Evolutionary conservation across 2,329 filamentous ascomycete genomes (phyloP).

Genomic region (Fusarium anthophilum): DNA sequence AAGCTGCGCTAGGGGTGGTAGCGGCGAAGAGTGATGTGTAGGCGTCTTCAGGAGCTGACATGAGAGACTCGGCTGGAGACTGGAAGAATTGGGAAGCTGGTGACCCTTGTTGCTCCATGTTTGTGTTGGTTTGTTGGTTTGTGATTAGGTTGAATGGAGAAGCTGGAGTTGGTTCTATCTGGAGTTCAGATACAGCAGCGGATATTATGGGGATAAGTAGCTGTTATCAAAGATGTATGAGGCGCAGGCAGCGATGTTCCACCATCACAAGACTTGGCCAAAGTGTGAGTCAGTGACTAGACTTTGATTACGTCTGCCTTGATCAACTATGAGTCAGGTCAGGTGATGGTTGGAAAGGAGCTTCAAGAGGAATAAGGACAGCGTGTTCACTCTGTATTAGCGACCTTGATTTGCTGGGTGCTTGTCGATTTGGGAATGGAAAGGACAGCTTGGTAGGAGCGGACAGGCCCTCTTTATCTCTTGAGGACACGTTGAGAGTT

Average conservation of each 20-base stretch:
- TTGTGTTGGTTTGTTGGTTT: too few relatives aligned
- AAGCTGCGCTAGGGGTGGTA: slow-evolving; percentile 44
- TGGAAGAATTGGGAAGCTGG: slow-evolving; percentile 62
- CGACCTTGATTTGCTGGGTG: slow-evolving; percentile 23
- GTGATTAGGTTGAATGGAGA: slow-evolving; percentile 16
- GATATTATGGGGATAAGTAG: slow-evolving; percentile 10
- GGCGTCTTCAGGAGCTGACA: slow-evolving; percentile 60
- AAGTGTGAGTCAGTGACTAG: slow-evolving; percentile 40
- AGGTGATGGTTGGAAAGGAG: slow-evolving; percentile 21
- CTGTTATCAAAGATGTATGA: slow-evolving; percentile 4
- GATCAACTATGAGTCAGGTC: slow-evolving; percentile 40
- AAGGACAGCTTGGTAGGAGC: slow-evolving; percentile 31
- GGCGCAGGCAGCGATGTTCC: slow-evolving; percentile 26
- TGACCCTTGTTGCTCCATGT: slow-evolving; percentile 55
- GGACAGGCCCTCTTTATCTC: slow-evolving; percentile 49
- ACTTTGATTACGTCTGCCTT: slow-evolving; percentile 19
- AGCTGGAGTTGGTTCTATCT: neutral
- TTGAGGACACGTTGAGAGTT: slow-evolving; percentile 47
- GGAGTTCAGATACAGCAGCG: slow-evolving; percentile 5
- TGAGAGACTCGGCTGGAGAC: slow-evolving; percentile 64
- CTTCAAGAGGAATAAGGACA: slow-evolving; percentile 41
- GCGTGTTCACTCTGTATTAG: slow-evolving; percentile 36
- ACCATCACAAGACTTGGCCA: slow-evolving; percentile 31
- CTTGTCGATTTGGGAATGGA: slow-evolving; percentile 18
- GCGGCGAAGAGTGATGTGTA: slow-evolving; percentile 60